A percentile compares a stretch with the other conserved stretches of the same genome.
Conservation (phyloP, 805 yeast species). For the Nakazawaea wickerhamii region DNA sequence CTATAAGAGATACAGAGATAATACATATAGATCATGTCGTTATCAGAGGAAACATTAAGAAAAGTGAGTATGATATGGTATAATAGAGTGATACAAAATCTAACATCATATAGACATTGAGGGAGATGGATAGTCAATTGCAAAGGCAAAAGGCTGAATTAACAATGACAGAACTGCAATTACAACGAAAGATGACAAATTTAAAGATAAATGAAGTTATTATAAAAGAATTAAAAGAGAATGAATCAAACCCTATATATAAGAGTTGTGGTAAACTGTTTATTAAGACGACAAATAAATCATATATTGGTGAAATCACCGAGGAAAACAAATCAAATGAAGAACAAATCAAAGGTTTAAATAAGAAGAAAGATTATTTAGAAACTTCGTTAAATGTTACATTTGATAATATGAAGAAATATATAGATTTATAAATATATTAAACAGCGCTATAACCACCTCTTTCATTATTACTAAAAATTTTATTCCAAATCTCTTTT, state of each 20-base stretch:
- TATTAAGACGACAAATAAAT: constrained; percentile 36
- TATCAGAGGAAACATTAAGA: constrained; percentile 11
- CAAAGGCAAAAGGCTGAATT: constrained; percentile 56
- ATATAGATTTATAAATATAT: constrained; percentile 18
- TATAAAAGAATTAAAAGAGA: constrained; percentile 44
- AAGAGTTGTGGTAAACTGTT: constrained; percentile 81
- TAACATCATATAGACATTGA: constrained; percentile 47
- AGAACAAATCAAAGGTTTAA: constrained; percentile 56
- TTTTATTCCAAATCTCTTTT: constrained; percentile 60
- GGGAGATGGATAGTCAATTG: constrained; percentile 65
- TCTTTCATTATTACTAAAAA: constrained; percentile 58
- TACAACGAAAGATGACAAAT: constrained; percentile 43
- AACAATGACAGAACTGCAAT: constrained; percentile 46
- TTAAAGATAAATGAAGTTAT: constrained; percentile 53
- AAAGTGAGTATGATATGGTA: constrained; percentile 10
- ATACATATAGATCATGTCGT: too few relatives aligned
- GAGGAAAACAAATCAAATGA: constrained; percentile 47
- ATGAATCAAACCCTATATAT: constrained; percentile 52
- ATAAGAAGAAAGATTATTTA: constrained; percentile 66
- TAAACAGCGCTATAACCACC: constrained; percentile 94
- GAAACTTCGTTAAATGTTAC: constrained; percentile 76
- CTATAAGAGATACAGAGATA: too few relatives aligned
- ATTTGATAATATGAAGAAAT: constrained; percentile 52
- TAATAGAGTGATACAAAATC: background rate
- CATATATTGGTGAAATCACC: constrained; percentile 44